These are phyloP conservation scores for Mycena olivaceomarginata DNA, from an alignment of 768 basidiomycete species.

Conservation along the genomic window DNA sequence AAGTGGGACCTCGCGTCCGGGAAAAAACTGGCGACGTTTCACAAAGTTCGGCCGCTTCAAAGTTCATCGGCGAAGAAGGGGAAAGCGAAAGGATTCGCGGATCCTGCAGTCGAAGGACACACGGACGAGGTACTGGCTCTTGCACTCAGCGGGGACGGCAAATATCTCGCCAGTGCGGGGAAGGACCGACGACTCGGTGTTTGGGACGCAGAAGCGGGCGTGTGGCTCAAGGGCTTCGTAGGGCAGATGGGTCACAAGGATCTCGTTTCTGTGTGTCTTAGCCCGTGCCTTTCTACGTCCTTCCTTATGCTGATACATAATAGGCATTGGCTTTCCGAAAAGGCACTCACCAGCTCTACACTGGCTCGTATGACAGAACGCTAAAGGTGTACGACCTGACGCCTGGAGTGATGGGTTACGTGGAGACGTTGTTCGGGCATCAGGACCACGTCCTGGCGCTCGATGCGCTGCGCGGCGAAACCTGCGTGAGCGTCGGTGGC, in stretches of 20 bases:
- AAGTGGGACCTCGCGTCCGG: conserved; percentile 89
- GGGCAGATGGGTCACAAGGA: conserved; percentile 83
- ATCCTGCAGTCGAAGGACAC: conserved; percentile 80
- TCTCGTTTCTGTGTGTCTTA: conserved; percentile 57
- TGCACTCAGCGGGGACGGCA: conserved; percentile 91
- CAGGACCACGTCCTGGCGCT: conserved; percentile 90
- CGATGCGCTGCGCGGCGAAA: conserved; percentile 89
- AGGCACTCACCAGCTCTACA: conserved; percentile 83
- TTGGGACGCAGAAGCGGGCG: conserved; percentile 87
- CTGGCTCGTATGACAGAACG: conserved; percentile 90
- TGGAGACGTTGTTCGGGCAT: conserved; percentile 98
- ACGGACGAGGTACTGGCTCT: conserved; percentile 90
- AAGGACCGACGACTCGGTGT: conserved; percentile 88
- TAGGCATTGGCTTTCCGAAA: conserved; percentile 87
- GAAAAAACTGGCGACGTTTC: conserved; percentile 73
- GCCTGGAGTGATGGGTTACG: conserved; percentile 88
- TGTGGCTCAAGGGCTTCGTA: conserved; percentile 89
- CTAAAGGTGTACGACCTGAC: conserved; percentile 89
- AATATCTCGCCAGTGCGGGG: conserved; percentile 90
- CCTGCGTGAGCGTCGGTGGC: conserved; percentile 91
- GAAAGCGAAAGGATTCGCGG: conserved; percentile 73
- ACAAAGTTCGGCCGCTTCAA: conserved; percentile 71
- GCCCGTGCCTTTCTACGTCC: conserved; percentile 14
- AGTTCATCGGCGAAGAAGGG: conserved; percentile 64
- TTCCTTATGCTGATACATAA: conserved; percentile 5